These are phyloP conservation scores for Cladorrhinum sp. DNA, from an alignment of 2,329 filamentous ascomycete genomes.

Conservation along the genomic window DNA sequence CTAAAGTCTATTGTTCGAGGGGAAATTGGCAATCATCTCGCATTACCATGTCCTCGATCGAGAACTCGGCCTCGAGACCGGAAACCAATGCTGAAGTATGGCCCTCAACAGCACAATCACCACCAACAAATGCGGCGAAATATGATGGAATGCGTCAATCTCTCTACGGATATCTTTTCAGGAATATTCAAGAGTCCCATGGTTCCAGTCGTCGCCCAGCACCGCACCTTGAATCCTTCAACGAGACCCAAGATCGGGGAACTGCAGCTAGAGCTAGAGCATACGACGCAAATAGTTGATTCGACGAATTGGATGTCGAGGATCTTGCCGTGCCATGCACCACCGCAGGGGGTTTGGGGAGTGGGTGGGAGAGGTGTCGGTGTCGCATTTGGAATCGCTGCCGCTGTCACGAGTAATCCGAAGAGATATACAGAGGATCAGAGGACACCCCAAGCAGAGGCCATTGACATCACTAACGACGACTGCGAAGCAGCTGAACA, in stretches of 20 bases:
- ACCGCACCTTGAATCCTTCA: slow-evolving; percentile 6
- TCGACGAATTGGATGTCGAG: slow-evolving; percentile 10
- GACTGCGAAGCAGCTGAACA: not conserved
- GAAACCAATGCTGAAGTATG: too few species aligned
- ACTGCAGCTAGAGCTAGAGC: slow-evolving; percentile 7
- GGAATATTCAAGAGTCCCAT: not conserved
- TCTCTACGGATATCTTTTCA: too few species aligned
- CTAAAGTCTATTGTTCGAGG: too few species aligned
- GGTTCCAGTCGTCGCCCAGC: not conserved
- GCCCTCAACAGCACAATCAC: too few species aligned
- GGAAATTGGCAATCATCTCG: too few species aligned
- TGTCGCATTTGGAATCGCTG: slow-evolving; percentile 5
- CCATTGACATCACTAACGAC: not conserved
- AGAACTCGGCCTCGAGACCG: too few species aligned
- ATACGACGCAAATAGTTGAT: slow-evolving; percentile 3
- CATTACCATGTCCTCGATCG: too few species aligned
- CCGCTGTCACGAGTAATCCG: slow-evolving; percentile 1
- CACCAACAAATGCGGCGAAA: too few species aligned
- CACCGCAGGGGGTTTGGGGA: slow-evolving; percentile 4
- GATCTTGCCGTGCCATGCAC: slow-evolving; percentile 6
- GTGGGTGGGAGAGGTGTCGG: slow-evolving; percentile 4
- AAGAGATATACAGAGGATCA: not conserved
- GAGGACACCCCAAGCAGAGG: not conserved
- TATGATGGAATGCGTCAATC: too few species aligned
- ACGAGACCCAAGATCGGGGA: slow-evolving; percentile 9